Percentiles rank a stretch among this genome's conserved stretches.
Conservation (phyloP, 2,329 filamentous ascomycete species). For the Fusarium napiforme region DNA sequence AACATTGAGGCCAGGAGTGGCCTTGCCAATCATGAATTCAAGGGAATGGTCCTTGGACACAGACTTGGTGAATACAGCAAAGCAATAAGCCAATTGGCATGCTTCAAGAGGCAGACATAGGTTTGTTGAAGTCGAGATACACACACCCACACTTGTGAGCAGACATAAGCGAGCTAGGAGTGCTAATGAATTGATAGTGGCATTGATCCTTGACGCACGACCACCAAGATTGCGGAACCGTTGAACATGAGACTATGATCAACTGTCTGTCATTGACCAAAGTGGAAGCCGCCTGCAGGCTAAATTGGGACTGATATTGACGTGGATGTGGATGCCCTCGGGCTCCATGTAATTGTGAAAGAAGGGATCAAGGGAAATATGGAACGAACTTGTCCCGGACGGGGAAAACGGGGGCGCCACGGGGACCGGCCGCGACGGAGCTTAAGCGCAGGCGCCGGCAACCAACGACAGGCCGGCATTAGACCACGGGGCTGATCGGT, state of each 20-base stretch:
- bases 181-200: constrained; percentile 12
- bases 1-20: neutral
- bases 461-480: constrained; percentile 59
- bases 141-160: neutral
- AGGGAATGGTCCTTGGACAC: neutral
- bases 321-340: constrained; percentile 17
- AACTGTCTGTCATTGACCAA: constrained; percentile 1
- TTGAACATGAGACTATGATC: constrained; percentile 17
- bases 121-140: neutral
- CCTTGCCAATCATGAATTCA: neutral
- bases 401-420: constrained; percentile 41
- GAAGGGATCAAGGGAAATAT: constrained; percentile 15
- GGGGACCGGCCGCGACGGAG: constrained; percentile 42
- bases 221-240: constrained; percentile 20
- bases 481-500: constrained; percentile 62
- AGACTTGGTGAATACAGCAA: neutral
- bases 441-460: constrained; percentile 43
- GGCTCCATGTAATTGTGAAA: constrained; percentile 8
- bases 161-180: neutral
- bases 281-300: constrained; percentile 27
- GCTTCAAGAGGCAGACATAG: neutral
- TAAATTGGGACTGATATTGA: constrained; percentile 33
- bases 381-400: constrained; percentile 41
- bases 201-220: constrained; percentile 7
- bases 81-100: neutral